Evolutionary conservation across 148 eudicot species (phyloP).

Genomic region (Diospyros lotus): DNA sequence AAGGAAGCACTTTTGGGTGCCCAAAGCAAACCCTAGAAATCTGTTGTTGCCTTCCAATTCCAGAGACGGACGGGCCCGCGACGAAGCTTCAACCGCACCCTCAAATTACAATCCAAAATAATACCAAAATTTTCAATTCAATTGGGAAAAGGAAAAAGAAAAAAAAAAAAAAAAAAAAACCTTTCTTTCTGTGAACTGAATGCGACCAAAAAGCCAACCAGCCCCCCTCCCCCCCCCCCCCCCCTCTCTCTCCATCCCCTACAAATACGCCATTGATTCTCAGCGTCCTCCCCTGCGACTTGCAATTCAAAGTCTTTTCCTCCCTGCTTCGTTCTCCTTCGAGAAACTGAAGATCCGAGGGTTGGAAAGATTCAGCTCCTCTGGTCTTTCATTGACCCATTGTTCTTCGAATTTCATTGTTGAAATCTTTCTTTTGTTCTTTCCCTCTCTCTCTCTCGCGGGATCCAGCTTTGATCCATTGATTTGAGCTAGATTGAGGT

Average conservation of each 20-base stretch:
- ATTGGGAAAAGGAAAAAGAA: too few species aligned
- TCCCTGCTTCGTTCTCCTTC: constrained; percentile 19
- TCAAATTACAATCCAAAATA: too few species aligned
- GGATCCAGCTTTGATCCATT: constrained; percentile 6
- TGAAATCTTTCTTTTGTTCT: neutral
- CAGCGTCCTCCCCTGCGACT: constrained; percentile 13
- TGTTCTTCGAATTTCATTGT: neutral
- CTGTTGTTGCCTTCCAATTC: too few species aligned
- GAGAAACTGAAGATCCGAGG: constrained; percentile 17
- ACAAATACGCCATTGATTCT: constrained; percentile 28
- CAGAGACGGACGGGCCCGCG: too few species aligned
- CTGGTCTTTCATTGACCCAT: constrained; percentile 16
- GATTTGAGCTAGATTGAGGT: constrained; percentile 13
- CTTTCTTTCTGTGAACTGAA: too few species aligned
- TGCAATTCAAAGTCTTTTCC: constrained; percentile 15
- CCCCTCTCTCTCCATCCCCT: constrained; percentile 6
- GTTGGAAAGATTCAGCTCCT: constrained; percentile 2
- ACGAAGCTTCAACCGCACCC: too few species aligned
- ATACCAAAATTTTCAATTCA: too few species aligned
- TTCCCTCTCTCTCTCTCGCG: too few species aligned
- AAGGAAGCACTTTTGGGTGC: too few species aligned
- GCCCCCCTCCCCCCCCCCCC: neutral
- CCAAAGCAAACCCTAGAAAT: too few species aligned
- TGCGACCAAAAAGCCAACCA: too few species aligned
- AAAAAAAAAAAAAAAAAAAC: too few species aligned